phyloP scores from a whole-genome alignment of 495 filamentous ascomycete species.

The Margaritispora aquatica region DNA sequence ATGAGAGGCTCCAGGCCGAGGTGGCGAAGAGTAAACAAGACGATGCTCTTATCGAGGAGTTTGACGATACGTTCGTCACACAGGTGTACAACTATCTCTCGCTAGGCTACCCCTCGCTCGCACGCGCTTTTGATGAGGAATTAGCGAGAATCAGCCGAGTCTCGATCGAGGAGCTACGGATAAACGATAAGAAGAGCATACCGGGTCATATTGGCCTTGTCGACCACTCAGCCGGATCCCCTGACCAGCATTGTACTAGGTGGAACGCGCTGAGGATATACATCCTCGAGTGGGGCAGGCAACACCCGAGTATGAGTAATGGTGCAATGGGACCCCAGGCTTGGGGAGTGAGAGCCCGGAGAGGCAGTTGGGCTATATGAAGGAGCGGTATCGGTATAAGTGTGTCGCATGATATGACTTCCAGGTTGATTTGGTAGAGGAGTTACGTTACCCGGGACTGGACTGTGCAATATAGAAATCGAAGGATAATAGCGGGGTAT shows the following conservation, averaged over 20 bases:
- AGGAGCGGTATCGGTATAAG: too few species aligned
- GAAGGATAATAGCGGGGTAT: too few species aligned
- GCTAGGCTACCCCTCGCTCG: conserved; percentile 79
- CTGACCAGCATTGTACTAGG: conserved; percentile 44
- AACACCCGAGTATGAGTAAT: conserved; percentile 60
- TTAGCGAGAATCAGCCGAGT: conserved; percentile 71
- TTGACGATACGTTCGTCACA: conserved; percentile 78
- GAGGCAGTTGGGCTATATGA: conserved; percentile 80
- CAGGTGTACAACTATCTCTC: conserved; percentile 96
- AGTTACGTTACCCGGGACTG: too few species aligned
- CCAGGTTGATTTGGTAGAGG: too few species aligned
- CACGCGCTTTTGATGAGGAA: conserved; percentile 75
- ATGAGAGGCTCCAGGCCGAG: conserved; percentile 41
- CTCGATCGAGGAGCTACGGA: conserved; percentile 54
- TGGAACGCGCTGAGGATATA: conserved; percentile 81
- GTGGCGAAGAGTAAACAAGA: conserved; percentile 42
- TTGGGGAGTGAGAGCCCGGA: conserved; percentile 67
- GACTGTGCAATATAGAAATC: too few species aligned
- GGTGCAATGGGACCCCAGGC: conserved; percentile 45
- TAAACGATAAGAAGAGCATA: conserved; percentile 61
- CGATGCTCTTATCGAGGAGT: conserved; percentile 56
- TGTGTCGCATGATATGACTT: too few species aligned
- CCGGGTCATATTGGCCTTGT: conserved; percentile 62
- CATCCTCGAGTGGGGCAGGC: conserved; percentile 76
- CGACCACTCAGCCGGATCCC: conserved; percentile 26